Base-by-base conservation (phyloP, 73 alveolate genomes). In the Paramecium caudatum region DNA sequence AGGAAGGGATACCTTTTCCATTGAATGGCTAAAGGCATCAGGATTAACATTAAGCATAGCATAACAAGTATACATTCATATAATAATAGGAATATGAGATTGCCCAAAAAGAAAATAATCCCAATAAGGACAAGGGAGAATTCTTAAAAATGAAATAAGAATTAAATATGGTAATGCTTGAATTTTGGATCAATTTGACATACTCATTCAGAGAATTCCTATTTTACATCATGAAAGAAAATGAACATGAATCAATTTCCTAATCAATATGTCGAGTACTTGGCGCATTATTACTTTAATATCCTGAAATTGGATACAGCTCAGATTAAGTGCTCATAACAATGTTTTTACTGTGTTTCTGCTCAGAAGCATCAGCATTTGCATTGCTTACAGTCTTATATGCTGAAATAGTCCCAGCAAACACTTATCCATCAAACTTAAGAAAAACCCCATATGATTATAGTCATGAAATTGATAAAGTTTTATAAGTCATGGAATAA, bases 291-390 rank as follows among this genome's bases (percentile, higher is more conserved):
- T 36, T 68, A 9, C 37, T 68, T 3, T 34, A 68, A 27, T 74
- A 74, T 19, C 88, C 88, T 21, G 69, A 74, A 74, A 39, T 74
- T 13, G 88, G 88, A 21, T 74, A 74, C 65, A n/a, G 55, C 25
- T 6, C 88, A 27, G 88, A 74, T 45, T 74, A 74, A 45, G 68
- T 41, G 8, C 17, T 74, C 30, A 16, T 74, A 41, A 36, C 65
- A 23, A 36, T 39, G 19, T 74, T 74, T 43, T 17, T 74, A 8
- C 55, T 74, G 21, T 74, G 88, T 41, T 74, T 74, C 45, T 41
- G 88, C 32, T 74, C 88, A 21, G 88, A 74, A 74, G 68, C 88
- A 19, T n/a, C 88, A 12, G 39, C 88, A n/a, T 74, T 5, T 45
- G 12, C 43, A 19, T 7, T 74, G 5, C 32, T 74, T 39, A 45